phyloP scores from a whole-genome alignment of 1,284 basidiomycete genomes.

The Hymenochaete sp. region DNA sequence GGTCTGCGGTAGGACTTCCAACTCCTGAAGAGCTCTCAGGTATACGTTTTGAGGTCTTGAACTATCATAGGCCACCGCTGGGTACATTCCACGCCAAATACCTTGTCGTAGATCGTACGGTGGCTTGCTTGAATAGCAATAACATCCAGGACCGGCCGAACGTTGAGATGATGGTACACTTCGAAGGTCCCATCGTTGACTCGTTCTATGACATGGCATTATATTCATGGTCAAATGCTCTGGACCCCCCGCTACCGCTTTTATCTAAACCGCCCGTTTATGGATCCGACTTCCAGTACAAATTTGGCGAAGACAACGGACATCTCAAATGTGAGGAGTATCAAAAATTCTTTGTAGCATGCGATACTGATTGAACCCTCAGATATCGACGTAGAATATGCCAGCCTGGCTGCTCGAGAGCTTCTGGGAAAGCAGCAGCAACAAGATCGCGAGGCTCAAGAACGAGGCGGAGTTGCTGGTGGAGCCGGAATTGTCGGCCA shows the following conservation, averaged over 20 bases:
- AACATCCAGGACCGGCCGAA: conserved; percentile 68
- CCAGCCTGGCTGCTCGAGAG: conserved; percentile 14
- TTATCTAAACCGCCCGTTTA: conserved; percentile 25
- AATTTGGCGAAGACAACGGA: conserved; percentile 43
- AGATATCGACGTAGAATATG: conserved; percentile 19
- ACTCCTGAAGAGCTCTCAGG: conserved; percentile 49
- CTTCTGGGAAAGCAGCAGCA: conserved; percentile 18
- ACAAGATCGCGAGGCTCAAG: conserved; percentile 1
- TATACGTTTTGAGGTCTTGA: conserved; percentile 53
- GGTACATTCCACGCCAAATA: conserved; percentile 79
- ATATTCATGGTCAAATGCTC: conserved; percentile 51
- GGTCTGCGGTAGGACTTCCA: conserved; percentile 50
- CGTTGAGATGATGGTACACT: conserved; percentile 58
- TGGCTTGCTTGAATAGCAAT: conserved; percentile 66
- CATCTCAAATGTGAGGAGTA: conserved; percentile 27
- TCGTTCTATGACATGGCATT: conserved; percentile 69
- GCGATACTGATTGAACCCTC: background rate
- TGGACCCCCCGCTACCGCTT: conserved; percentile 52
- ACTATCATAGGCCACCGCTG: conserved; percentile 44
- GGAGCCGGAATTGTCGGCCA: conserved; percentile 1
- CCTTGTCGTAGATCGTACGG: conserved; percentile 63
- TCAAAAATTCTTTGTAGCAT: conserved; percentile 2
- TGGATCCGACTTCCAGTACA: conserved; percentile 27
- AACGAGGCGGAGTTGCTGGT: too few relatives aligned
- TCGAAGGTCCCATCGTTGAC: conserved; percentile 65